Percentiles rank a stretch among this genome's conserved stretches.
Evolutionary conservation across 1,284 basidiomycete species (phyloP).

Genomic region (Jaminaea rosea): DNA sequence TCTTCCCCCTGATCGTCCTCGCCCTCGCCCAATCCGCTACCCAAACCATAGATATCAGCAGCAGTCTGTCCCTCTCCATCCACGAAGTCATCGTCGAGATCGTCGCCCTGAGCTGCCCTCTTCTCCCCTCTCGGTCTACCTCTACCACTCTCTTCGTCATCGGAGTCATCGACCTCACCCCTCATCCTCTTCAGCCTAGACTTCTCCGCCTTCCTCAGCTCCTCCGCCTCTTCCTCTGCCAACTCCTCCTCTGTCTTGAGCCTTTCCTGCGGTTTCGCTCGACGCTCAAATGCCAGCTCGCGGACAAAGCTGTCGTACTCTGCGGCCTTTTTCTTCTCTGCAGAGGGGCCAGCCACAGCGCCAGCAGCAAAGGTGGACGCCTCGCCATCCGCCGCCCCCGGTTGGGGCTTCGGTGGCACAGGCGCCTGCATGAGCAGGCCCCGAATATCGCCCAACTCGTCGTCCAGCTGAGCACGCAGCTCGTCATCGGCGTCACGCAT

Average conservation of each 20-base stretch:
- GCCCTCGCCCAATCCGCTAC: constrained; percentile 40
- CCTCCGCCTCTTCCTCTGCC: constrained; percentile 77
- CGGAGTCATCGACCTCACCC: constrained; percentile 52
- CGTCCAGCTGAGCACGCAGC: constrained; percentile 77
- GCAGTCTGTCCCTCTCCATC: constrained; percentile 33
- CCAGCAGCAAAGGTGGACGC: constrained; percentile 7
- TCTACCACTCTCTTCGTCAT: constrained; percentile 42
- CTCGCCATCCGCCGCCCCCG: too few species aligned
- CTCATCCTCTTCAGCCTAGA: constrained; percentile 74
- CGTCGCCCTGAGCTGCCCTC: constrained; percentile 61
- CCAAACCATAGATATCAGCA: constrained; percentile 34
- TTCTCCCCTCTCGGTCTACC: constrained; percentile 45
- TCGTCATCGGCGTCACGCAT: constrained; percentile 78
- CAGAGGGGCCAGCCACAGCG: background rate
- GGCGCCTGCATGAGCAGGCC: constrained; percentile 55
- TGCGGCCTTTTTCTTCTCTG: constrained; percentile 13
- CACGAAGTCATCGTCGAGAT: constrained; percentile 83
- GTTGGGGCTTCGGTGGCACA: background rate
- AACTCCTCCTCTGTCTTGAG: constrained; percentile 94
- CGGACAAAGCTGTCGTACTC: constrained; percentile 82
- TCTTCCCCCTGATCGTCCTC: constrained; percentile 47
- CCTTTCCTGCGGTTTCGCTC: constrained; percentile 87
- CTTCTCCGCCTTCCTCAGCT: constrained; percentile 74
- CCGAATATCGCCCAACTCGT: constrained; percentile 74
- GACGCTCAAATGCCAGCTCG: constrained; percentile 82